Conservation (phyloP, 2,329 filamentous ascomycete genomes). For the Bipolaris oryzae region DNA sequence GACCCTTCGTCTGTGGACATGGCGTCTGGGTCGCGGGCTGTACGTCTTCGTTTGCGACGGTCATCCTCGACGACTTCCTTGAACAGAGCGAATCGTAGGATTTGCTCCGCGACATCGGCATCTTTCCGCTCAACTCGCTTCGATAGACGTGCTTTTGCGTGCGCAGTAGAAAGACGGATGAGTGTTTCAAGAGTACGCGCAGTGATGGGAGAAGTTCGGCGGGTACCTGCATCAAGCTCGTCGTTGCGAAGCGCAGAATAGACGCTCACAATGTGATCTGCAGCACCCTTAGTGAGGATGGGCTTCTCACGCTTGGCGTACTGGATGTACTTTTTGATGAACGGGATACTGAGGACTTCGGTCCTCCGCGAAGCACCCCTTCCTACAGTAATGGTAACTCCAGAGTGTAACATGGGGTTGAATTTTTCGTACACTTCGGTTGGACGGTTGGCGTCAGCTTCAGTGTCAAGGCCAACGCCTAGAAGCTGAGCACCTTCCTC, state of each 20-base stretch:
- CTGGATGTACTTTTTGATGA: conserved; percentile 99
- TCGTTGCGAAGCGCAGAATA: conserved; percentile 95
- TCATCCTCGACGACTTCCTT: conserved; percentile 86
- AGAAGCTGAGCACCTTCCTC: conserved; percentile 85
- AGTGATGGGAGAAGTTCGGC: conserved; percentile 92
- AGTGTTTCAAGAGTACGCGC: conserved; percentile 96
- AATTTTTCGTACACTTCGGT: conserved; percentile 96
- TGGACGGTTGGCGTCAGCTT: conserved; percentile 73
- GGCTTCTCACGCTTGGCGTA: conserved; percentile 95
- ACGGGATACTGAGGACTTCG: conserved; percentile 92
- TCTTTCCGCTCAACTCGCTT: conserved; percentile 89
- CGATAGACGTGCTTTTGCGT: conserved; percentile 90
- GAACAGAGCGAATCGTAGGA: conserved; percentile 93
- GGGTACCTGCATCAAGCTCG: conserved; percentile 91
- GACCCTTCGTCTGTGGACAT: conserved; percentile 64
- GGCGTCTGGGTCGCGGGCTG: conserved; percentile 64
- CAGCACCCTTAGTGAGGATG: conserved; percentile 85
- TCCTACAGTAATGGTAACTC: conserved; percentile 77
- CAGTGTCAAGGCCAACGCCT: conserved; percentile 81
- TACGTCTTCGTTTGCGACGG: conserved; percentile 82
- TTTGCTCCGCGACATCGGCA: conserved; percentile 83
- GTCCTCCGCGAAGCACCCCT: conserved; percentile 76
- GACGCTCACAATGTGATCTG: conserved; percentile 86
- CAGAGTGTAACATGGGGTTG: conserved; percentile 93
- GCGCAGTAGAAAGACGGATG: conserved; percentile 95